Percentiles rank a stretch among this genome's conserved stretches.
phyloP scores from a whole-genome alignment of 345 rosid genomes.

The Mallotus nudiflorus region DNA sequence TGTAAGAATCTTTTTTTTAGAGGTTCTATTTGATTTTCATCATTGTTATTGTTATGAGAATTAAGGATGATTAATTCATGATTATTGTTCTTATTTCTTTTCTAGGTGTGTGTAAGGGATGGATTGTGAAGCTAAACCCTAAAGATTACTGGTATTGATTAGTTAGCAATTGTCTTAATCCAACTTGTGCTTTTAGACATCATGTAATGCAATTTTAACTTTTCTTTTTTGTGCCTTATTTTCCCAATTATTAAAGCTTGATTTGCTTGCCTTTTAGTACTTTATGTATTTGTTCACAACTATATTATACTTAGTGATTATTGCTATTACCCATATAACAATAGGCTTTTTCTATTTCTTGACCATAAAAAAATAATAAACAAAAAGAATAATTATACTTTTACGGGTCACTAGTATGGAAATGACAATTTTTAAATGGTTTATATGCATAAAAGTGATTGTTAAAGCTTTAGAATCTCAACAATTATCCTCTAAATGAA shows the following conservation, averaged over 20 bases:
- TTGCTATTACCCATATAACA: background rate
- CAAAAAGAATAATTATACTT: background rate
- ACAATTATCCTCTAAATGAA: too few species aligned
- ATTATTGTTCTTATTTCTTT: too few species aligned
- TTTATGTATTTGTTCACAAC: too few species aligned
- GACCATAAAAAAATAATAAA: background rate
- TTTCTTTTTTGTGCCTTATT: background rate
- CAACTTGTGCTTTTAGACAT: constrained; percentile 27
- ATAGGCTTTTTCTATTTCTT: background rate
- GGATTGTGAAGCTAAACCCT: constrained; percentile 28
- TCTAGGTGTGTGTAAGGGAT: background rate
- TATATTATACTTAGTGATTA: too few species aligned
- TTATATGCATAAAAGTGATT: background rate
- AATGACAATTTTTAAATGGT: background rate
- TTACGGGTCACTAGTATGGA: constrained; percentile 1
- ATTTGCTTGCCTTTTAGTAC: background rate
- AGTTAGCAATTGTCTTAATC: constrained; percentile 18
- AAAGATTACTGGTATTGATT: constrained; percentile 28
- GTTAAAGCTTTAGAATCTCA: background rate
- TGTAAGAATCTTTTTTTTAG: too few species aligned
- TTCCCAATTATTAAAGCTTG: background rate
- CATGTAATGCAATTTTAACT: constrained; percentile 13
- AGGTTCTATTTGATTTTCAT: too few species aligned
- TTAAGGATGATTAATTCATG: too few species aligned
- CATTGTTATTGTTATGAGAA: too few species aligned